Base-by-base conservation (phyloP, 371 early-diverging fungal species). In the Fennellomyces sp. region DNA sequence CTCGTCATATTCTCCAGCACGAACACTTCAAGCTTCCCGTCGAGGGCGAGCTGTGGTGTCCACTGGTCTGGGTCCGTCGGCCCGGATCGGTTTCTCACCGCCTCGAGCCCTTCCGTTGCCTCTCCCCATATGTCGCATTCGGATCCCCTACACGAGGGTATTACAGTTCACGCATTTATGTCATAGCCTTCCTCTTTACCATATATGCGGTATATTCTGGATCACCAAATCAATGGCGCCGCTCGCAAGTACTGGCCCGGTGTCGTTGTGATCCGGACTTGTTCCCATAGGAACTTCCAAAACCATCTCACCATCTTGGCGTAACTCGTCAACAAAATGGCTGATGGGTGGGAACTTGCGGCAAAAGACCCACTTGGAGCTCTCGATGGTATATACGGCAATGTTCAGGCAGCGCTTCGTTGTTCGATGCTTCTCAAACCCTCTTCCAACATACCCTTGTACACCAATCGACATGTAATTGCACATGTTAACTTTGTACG, bases 401-500 rank as follows among this genome's bases (percentile, higher is more conserved):
- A 83, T 79, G 52, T 86, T 86, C 11, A 65, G 62, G 12, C 66
- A 63, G 19, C 87, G 78, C 30, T 77, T 78, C 4, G 80, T 81
- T 5, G 84, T 75, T 19, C 87, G 65, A 31, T 82, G 83, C 52
- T 78, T 64, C 66, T 87, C 87, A 65, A 87, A 87, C 4, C 82
- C 82, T 45, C 75, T 74, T 3, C 87, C 87, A 7, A 87, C 86
- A 56, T 80, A 84, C 3, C 87, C 87, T 61, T 86, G 87, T 29
- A 86, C 83, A 47, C 87, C 87, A 35, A 86, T 72, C 1, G 83
- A 82, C 69, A 85, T 73, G 52, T 86, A 83, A 59, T 82, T 81
- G 41, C 76, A 76, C 83, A 85, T 84, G 39, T 84, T 75, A 6
- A 13, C 35, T 8, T 17, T 81, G 66, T 23, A 61, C 45, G 36